Conservation (phyloP, 208 protist genomes). For the Leishmania mexicana region DNA sequence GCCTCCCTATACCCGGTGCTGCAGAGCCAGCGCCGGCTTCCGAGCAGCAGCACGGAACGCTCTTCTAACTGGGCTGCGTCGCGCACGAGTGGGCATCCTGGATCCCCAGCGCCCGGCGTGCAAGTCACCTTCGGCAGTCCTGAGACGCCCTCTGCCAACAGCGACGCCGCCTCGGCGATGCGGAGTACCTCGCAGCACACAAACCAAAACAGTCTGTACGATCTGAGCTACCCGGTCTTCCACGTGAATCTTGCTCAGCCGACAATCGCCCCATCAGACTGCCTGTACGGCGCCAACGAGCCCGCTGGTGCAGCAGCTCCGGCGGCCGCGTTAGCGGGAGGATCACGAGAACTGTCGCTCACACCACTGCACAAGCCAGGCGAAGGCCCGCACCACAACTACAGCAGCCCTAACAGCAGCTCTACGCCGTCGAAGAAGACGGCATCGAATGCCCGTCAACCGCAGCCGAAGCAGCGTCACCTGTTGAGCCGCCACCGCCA, state of each 20-base stretch:
- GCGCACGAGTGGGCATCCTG: not conserved
- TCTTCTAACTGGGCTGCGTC: not conserved
- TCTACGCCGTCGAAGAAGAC: not conserved
- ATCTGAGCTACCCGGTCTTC: constrained; percentile 25
- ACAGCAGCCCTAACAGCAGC: not conserved
- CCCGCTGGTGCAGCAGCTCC: not conserved
- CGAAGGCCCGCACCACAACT: not conserved
- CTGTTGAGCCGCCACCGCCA: not conserved
- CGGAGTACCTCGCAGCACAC: not conserved
- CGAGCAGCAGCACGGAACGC: constrained; percentile 4
- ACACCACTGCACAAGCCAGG: not conserved
- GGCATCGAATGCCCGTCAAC: not conserved
- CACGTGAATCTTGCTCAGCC: constrained; percentile 22
- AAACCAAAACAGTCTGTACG: constrained; percentile 18
- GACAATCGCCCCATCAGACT: constrained; percentile 1
- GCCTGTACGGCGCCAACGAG: constrained; percentile 2
- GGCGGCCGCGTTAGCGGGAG: not conserved
- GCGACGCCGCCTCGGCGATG: not conserved
- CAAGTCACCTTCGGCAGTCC: not conserved
- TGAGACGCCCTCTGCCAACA: constrained; percentile 6
- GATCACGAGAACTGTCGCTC: not conserved
- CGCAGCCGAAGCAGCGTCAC: not conserved
- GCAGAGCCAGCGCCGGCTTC: constrained; percentile 1
- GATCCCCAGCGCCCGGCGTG: not conserved
- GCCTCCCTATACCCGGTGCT: not conserved